Evolutionary conservation across 805 yeast species (phyloP).

Genomic region (Wickerhamomyces sydowiorum): DNA sequence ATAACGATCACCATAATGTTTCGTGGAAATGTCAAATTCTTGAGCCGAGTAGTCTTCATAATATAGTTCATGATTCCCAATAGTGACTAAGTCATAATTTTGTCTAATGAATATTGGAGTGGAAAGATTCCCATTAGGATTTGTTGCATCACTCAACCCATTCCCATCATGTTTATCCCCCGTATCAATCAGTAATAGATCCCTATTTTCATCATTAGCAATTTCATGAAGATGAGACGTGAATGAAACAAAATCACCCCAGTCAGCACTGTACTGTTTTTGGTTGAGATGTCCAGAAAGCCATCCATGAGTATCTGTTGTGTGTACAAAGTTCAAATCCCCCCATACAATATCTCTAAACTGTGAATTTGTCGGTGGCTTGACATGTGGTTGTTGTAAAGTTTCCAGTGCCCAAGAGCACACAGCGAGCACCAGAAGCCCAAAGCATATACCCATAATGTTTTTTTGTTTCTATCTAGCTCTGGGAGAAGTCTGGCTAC

Average conservation of each 20-base stretch:
- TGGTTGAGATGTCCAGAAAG: conserved; percentile 84
- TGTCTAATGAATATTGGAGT: conserved; percentile 55
- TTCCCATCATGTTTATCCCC: conserved; percentile 97
- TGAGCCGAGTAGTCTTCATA: conserved; percentile 52
- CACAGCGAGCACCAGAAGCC: not conserved
- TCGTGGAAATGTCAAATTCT: conserved; percentile 59
- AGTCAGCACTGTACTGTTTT: conserved; percentile 70
- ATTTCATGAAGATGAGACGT: conserved; percentile 38
- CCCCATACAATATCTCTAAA: conserved; percentile 61
- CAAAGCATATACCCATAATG: too few species aligned
- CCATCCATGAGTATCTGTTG: conserved; percentile 99
- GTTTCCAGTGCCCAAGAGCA: conserved; percentile 13
- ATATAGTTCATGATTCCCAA: conserved; percentile 92
- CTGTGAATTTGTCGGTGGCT: conserved; percentile 26
- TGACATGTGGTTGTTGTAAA: conserved; percentile 22
- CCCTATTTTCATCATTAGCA: conserved; percentile 46
- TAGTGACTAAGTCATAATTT: conserved; percentile 72
- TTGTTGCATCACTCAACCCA: conserved; percentile 77
- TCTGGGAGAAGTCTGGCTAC: too few species aligned
- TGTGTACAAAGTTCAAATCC: conserved; percentile 78
- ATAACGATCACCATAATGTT: conserved; percentile 56
- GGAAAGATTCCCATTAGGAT: conserved; percentile 63
- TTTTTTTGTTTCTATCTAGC: too few species aligned
- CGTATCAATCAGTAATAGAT: conserved; percentile 72
- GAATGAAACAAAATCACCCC: conserved; percentile 89